These are phyloP conservation scores for Chalciporus sphaerocephalus DNA, from an alignment of 768 basidiomycete genomes.

Conservation along the genomic window DNA sequence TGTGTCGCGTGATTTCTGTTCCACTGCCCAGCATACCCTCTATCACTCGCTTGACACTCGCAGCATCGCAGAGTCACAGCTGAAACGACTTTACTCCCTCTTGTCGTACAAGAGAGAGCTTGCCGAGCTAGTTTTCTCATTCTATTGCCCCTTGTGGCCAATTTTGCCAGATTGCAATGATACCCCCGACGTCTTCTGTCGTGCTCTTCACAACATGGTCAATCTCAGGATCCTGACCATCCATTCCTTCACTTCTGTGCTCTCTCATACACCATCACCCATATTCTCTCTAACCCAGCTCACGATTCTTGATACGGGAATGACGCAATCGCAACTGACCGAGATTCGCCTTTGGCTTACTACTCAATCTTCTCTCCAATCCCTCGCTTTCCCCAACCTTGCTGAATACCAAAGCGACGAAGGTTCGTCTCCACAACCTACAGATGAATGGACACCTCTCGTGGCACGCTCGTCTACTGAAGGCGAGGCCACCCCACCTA, in stretches of 20 bases:
- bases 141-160: conserved; percentile 24
- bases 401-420: conserved; percentile 9
- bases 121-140: conserved; percentile 21
- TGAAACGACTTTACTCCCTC: conserved; percentile 16
- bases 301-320: conserved; percentile 25
- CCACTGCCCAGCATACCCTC: conserved; percentile 17
- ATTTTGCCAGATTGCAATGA: conserved; percentile 3
- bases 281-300: conserved; percentile 22
- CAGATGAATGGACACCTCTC: conserved; percentile 10
- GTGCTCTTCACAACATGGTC: conserved; percentile 28
- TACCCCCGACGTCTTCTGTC: conserved; percentile 15
- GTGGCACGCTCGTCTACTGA: background rate
- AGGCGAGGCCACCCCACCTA: background rate
- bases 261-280: conserved; percentile 17
- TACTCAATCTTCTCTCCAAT: conserved; percentile 24
- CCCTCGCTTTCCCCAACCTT: conserved; percentile 26
- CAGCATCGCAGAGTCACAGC: conserved; percentile 6
- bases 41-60: conserved; percentile 23
- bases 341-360: conserved; percentile 22
- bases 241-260: conserved; percentile 22
- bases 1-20: conserved; percentile 23
- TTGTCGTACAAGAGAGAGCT: conserved; percentile 20
- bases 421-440: background rate
- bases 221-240: conserved; percentile 27
- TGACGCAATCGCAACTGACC: conserved; percentile 21